Evolutionary conservation across 2,329 filamentous ascomycete species (phyloP), one percentile per base, ranked within the genome.

Genomic region (Knufia fluminis): DNA sequence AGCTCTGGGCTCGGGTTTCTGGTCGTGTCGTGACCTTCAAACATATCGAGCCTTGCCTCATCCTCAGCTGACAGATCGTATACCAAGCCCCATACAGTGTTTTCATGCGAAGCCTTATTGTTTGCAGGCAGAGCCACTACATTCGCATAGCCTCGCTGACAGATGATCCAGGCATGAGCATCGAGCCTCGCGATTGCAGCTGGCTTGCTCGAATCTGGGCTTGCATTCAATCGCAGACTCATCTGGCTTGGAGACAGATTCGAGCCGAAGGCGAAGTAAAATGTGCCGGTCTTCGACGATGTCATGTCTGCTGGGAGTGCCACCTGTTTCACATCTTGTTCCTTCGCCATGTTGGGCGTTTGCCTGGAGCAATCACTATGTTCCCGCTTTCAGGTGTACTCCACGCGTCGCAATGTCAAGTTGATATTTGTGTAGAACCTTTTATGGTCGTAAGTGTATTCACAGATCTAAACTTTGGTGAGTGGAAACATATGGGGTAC

Each of bases 241-340:
- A 71, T 70, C 45, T 71, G 68, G 2, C 60, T 62, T 20, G 64
- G 61, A 3, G 68, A 70, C 23, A 71, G 65, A 49, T 71, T 71
- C 36, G 67, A 70, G 45, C 68, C 68, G 51, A 67, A 71, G 46
- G 68, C 68, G 51, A 71, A 70, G 56, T 71, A 70, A 55, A 69
- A 63, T 28, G 64, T 59, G 49, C 59, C 59, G 16, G 49, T 46
- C 32, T 48, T 39, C n/a, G 33, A 39, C 3, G 45, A 48, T 12
- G 45, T 48, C 45, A 48, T 48, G 33, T 48, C 24, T 19, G 22
- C 45, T 32, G 33, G 35, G 20, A 48, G 33, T 10, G 31, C 45
- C 8, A 39, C 31, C 24, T 48, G 45, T 22, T 48, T 20, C 33
- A 38, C 31, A 4, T 12, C 28, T 8, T 33, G 12, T 8, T 45